Evolutionary conservation across 352 stramenopile genomes (phyloP), one percentile per base, ranked within the genome.

Genomic region (Pythium grandisporangium): DNA sequence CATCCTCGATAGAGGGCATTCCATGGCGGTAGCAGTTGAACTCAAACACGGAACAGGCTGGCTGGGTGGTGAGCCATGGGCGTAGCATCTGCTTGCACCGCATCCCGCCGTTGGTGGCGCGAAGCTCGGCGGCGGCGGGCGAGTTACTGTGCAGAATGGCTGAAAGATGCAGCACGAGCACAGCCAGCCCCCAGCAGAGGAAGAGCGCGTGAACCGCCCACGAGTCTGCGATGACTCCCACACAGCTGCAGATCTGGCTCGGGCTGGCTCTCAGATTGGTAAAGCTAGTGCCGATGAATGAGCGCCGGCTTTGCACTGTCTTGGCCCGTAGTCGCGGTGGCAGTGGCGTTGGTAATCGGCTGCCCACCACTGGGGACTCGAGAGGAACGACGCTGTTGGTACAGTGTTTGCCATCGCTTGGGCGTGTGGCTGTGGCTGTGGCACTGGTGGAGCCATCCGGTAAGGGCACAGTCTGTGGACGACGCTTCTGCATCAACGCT

Each of bases 61-160:
- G 49, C 20, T 71, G 61, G 21, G 40, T 48, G 12, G 48, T 51
- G 20, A 79, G 61, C 66, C 63, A 79, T 11, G 61, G 58, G 12
- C 53, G 49, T 34, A 71, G 60, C 5, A 20, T 33, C 20, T 70
- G 53, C 8, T 51, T 24, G 30, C 66, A 79, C n/a, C n/a, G n/a
- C n/a, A n/a, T n/a, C n/a, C n/a, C n/a, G n/a, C n/a, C n/a, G n/a
- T n/a, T n/a, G n/a, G n/a, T n/a, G n/a, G n/a, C n/a, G n/a, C n/a
- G n/a, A n/a, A n/a, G n/a, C n/a, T 46, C 34, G 1, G 34, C 6
- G 2, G 50, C 33, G 0, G 42, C 21, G 4, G 42, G 38, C 11
- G 17, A 51, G 21, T 41, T 48, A 0, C 34, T 34, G 5, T 11
- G 38, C 21, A 24, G 42, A 17, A 30, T 26, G 1, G 38, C 45